These are phyloP conservation scores for Phytomonas serpens DNA, from an alignment of 208 protist genomes.

Conservation along the genomic window DNA sequence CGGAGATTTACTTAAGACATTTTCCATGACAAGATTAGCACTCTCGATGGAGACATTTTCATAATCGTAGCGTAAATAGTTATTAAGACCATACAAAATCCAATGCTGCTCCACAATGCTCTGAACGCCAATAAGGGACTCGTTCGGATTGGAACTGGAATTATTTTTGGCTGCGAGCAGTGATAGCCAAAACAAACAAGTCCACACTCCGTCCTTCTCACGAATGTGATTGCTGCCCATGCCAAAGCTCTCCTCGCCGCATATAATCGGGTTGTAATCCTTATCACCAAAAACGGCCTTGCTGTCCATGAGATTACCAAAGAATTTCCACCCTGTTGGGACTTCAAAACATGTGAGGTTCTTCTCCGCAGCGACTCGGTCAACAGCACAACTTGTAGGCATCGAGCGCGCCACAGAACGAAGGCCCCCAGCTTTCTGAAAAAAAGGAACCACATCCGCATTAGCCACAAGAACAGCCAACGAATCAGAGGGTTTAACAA, in stretches of 20 bases:
- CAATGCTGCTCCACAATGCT: constrained; percentile 94
- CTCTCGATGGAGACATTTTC: constrained; percentile 86
- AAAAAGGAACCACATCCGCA: constrained; percentile 91
- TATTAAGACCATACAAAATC: constrained; percentile 94
- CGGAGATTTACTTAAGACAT: constrained; percentile 20
- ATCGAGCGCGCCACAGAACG: constrained; percentile 93
- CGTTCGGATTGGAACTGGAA: constrained; percentile 11
- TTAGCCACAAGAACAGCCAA: constrained; percentile 95
- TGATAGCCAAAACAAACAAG: constrained; percentile 93
- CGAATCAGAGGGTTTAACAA: constrained; percentile 97
- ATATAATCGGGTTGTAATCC: constrained; percentile 88
- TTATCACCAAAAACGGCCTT: constrained; percentile 36
- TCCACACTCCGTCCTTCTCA: constrained; percentile 99
- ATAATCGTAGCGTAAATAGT: constrained; percentile 97
- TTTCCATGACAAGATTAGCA: constrained; percentile 85
- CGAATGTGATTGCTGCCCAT: constrained; percentile 95
- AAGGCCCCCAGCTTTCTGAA: constrained; percentile 52
- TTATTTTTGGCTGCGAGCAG: constrained; percentile 81
- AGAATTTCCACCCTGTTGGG: constrained; percentile 99
- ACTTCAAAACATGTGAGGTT: constrained; percentile 84
- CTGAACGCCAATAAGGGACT: constrained; percentile 71
- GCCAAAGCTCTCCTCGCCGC: constrained; percentile 98
- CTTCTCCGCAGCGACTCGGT: constrained; percentile 76
- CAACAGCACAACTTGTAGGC: constrained; percentile 93
- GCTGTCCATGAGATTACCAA: constrained; percentile 98